Evolutionary conservation across 2,329 filamentous ascomycete genomes (phyloP), one percentile per base, ranked within the genome.

Genomic region (Colletotrichum musae): DNA sequence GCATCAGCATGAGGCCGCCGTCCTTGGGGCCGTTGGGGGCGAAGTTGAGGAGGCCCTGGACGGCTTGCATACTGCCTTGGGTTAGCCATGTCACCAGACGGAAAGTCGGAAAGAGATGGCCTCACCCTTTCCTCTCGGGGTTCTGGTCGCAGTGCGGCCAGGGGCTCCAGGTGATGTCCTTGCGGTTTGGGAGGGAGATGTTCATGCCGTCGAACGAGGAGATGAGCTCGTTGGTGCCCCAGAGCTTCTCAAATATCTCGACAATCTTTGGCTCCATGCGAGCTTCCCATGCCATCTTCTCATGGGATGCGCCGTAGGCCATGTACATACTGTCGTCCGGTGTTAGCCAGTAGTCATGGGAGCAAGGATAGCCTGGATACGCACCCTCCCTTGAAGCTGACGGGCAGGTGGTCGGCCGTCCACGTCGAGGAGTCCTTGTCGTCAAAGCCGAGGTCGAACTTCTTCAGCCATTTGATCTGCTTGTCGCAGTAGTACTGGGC

Each of bases 141-240:
- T 77, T 79, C 70, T 85, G 81, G 72, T 85, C 83, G 51, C 79
- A 78, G 64, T 85, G 83, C 6, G 82, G 83, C 83, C 83, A 85
- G 2, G 82, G 81, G 24, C 72, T 77, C 77, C 77, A 82, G 3
- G 67, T 75, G 6, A 82, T 68, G 58, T 82, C 79, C 45, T 78
- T 82, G 1, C 79, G 75, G n/a, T 77, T 76, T 0, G 83, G 82
- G n/a, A 84, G 72, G 0, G 80, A 80, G 50, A 84, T 76, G 70
- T 85, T 84, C 66, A 84, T 77, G 50, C 73, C 74, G 59, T 77
- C 75, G 57, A 77, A 77, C 2, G 75, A 76, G 45, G 53, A 67
- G 50, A 76, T 71, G 16, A 77, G 72, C 64, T 76, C 73, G 2
- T 73, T 70, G n/a, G 75, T 77, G 3, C 65, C 74, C 82, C 82